phyloP scores from a whole-genome alignment of 768 basidiomycete species.

The Hygrophorus russula region DNA sequence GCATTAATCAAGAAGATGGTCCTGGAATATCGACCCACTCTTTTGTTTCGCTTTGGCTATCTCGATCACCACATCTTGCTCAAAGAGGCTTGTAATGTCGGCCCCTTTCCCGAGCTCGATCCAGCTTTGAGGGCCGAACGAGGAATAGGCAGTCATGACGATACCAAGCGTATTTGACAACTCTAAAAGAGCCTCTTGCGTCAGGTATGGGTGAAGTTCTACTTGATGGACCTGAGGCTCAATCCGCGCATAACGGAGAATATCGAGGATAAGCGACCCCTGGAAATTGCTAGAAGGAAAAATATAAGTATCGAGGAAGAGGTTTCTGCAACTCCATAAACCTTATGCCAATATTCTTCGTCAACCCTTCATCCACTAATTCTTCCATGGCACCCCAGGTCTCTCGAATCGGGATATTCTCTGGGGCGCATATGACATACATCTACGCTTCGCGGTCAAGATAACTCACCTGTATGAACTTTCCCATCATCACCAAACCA shows the following conservation, averaged over 20 bases:
- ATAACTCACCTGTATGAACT: slow-evolving; percentile 25
- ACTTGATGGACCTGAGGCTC: slow-evolving; percentile 63
- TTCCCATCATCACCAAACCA: slow-evolving; percentile 71
- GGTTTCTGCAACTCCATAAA: slow-evolving; percentile 17
- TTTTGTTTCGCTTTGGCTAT: slow-evolving; percentile 42
- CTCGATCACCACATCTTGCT: slow-evolving; percentile 29
- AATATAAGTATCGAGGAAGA: slow-evolving; percentile 1
- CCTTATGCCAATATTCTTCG: slow-evolving; percentile 76
- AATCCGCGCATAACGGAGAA: slow-evolving; percentile 69
- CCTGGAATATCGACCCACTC: slow-evolving; percentile 26
- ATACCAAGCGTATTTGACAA: slow-evolving; percentile 49
- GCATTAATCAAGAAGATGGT: not conserved
- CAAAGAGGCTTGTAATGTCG: slow-evolving; percentile 38
- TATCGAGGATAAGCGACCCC: slow-evolving; percentile 61
- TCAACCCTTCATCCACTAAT: slow-evolving; percentile 58
- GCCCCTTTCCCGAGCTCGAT: slow-evolving; percentile 57
- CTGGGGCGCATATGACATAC: slow-evolving; percentile 17
- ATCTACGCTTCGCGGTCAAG: not conserved
- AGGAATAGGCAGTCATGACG: slow-evolving; percentile 54
- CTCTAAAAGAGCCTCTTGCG: slow-evolving; percentile 43
- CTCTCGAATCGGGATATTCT: slow-evolving; percentile 63
- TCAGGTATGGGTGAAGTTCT: slow-evolving; percentile 62
- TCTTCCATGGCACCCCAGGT: slow-evolving; percentile 81
- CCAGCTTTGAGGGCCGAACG: slow-evolving; percentile 35
- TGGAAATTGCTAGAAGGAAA: slow-evolving; percentile 50